Base-by-base conservation (phyloP, 805 yeast genomes). In the Maudiozyma bulderi region DNA sequence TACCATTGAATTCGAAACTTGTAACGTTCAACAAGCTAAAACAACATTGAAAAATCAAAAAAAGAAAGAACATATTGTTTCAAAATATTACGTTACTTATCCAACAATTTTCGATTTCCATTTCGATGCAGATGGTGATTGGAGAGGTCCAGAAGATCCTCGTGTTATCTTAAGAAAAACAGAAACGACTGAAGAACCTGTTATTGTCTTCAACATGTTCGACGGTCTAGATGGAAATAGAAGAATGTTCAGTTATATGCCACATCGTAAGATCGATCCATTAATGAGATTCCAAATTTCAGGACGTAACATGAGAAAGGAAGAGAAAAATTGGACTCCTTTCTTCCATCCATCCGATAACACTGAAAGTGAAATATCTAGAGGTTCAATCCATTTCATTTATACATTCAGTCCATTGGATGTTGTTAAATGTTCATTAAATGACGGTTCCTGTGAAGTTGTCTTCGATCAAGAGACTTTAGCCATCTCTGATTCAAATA, bases 401-500 rank as follows among this genome's bases (percentile, higher is more conserved):
- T 53, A 55, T 46, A 51, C 51, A 32, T 57, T 50, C 45, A 46
- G 49, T 15, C 61, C 60, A 8, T 30, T 58, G 26, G 54, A 51
- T 39, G 51, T 58, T 33, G 41, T 58, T 15, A 53, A 55, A 47
- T 58, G 62, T 46, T 55, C 58, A 2, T 49, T 58, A 41, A 47
- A 50, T 47, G 56, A 52, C 44, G 62, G 60, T 40, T 29, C 38
- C 35, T 58, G 59, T 50, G 43, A 48, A 13, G 41, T 45, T 28
- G 54, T 52, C 11, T 57, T 57, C 46, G 51, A 53, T 43, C 52
- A 47, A 9, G 49, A 48, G 2, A 52, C 52, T 5, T 29, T 54
- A 38, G 46, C 35, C 26, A 30, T 51, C 8, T 48, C 48, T n/a
- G 50, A 49, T 11, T 51, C 50, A n/a, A 49, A 52, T 43, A 45